phyloP scores from a whole-genome alignment of 2,329 filamentous ascomycete genomes.

The Trichoderma simmonsii region DNA sequence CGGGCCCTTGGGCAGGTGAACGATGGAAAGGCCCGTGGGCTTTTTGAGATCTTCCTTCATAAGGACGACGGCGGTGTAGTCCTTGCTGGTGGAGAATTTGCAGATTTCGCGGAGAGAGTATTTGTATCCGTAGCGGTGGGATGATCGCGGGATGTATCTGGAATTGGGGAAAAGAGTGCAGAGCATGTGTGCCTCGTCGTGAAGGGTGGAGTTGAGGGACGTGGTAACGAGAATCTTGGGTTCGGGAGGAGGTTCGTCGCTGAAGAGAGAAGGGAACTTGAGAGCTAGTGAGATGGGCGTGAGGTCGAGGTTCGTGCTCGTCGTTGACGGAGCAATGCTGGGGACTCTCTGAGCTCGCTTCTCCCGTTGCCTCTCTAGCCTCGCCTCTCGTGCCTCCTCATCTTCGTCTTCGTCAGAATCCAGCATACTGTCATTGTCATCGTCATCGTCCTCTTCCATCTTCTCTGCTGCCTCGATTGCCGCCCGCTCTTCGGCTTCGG shows the following conservation, averaged over 20 bases:
- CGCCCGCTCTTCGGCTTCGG: constrained; percentile 49
- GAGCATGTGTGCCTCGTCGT: constrained; percentile 75
- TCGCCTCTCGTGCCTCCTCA: constrained; percentile 45
- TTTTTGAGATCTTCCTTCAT: constrained; percentile 87
- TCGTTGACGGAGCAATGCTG: constrained; percentile 56
- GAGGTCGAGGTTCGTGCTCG: constrained; percentile 61
- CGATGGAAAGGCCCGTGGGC: constrained; percentile 75
- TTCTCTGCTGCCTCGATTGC: constrained; percentile 42
- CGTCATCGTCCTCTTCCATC: constrained; percentile 53
- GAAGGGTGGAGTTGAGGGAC: constrained; percentile 81
- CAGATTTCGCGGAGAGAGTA: constrained; percentile 91
- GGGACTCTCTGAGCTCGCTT: constrained; percentile 46
- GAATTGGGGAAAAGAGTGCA: constrained; percentile 80
- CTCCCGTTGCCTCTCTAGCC: constrained; percentile 42
- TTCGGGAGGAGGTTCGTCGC: constrained; percentile 53
- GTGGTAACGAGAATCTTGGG: constrained; percentile 94
- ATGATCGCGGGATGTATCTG: constrained; percentile 82
- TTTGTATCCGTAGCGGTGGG: constrained; percentile 81
- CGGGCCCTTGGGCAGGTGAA: constrained; percentile 79
- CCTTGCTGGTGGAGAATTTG: constrained; percentile 75
- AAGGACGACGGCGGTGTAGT: constrained; percentile 80
- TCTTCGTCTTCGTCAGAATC: constrained; percentile 52
- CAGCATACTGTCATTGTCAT: constrained; percentile 78
- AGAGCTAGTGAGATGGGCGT: constrained; percentile 57
- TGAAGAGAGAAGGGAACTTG: constrained; percentile 63